Evolutionary conservation across 176 grass and related monocot genomes (phyloP), one percentile per base, ranked within the genome.

Genomic region (Ananas comosus): DNA sequence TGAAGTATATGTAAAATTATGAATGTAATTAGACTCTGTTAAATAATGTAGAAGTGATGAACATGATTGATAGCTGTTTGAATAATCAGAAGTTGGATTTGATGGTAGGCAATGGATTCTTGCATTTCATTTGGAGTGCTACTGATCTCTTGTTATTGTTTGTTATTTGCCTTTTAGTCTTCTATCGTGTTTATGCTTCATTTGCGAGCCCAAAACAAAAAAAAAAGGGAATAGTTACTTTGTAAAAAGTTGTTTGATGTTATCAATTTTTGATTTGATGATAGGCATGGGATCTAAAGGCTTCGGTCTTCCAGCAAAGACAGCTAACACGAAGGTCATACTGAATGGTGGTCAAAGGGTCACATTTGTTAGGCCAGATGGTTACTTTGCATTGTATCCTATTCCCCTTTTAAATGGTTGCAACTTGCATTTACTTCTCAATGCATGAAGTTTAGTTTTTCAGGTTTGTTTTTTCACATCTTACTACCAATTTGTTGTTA

Each of bases 301-400:
- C 51, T 83, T 86, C 88, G 82, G 82, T 80, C 80, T 83, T 81
- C 76, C 87, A 74, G 53, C 78, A 58, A 99, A 99, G 82, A 81
- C 72, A 56, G 72, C 84, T 59, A 85, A 90, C 64, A 87, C 80
- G 24, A 91, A 93, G 83, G 82, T 99, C 21, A 86, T 93, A 88
- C 90, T 99, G 78, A 99, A 99, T 84, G 89, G 94, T 64, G 89
- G 90, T 80, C 94, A 93, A 70, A 84, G 78, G 71, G 80, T 93
- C 84, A 91, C 84, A 18, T 93, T 86, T 59, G 72, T 82, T 64
- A 81, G 90, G 78, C 87, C 89, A 68, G 94, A 99, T 75, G 90
- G 94, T 66, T 99, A 93, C 82, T 99, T 99, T 78, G 72, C 89
- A 78, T 99, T 99, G 94, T 99, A 99, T 99, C 89, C 86, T 93